Evolutionary conservation across 345 rosid genomes (phyloP), one percentile per base, ranked within the genome.

Genomic region (Heritiera littoralis): DNA sequence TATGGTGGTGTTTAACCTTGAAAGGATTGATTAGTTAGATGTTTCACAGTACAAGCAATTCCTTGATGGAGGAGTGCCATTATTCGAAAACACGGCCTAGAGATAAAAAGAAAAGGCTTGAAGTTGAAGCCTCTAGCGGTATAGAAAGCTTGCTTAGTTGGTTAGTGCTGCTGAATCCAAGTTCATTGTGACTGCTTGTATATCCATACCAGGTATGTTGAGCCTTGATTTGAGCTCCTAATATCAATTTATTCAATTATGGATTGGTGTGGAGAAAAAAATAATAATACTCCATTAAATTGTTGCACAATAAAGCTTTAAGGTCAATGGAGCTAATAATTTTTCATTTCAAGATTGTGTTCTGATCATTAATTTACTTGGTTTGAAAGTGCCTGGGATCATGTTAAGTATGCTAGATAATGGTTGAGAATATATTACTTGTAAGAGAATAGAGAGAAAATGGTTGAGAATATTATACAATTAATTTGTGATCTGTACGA

Each of bases 1-100:
- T 75, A 91, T 96, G 95, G 97, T 92, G 55, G 70, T 88, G 88
- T 96, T 85, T 82, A 96, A 94, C 87, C 98, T 96, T 8, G 93
- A 94, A 84, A 86, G 98, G 83, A 90, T 94, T 76, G 97, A 89
- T 80, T 96, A 89, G 71, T 9, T 41, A 17, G 12, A 43, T 12
- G 12, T 60, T 54, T 17, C 18, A 40, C 20, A 20, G n/a, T 23
- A 32, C 38, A 15, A 72, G 77, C 23, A 32, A 60, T 55, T 52
- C n/a, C 6, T 43, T 20, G 77, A 55, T 48, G 77, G 67, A 75
- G 48, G 56, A 66, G 7, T 43, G 8, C 63, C 78, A 74, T 65
- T 77, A 76, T 55, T 18, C 9, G 0, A 10, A 68, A 43, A 14
- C 23, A 48, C 35, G 43, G 45, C 59, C 9, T 2, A 55, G 75